These are phyloP conservation scores for Lepiota venenata DNA, from an alignment of 768 basidiomycete species.

Conservation along the genomic window DNA sequence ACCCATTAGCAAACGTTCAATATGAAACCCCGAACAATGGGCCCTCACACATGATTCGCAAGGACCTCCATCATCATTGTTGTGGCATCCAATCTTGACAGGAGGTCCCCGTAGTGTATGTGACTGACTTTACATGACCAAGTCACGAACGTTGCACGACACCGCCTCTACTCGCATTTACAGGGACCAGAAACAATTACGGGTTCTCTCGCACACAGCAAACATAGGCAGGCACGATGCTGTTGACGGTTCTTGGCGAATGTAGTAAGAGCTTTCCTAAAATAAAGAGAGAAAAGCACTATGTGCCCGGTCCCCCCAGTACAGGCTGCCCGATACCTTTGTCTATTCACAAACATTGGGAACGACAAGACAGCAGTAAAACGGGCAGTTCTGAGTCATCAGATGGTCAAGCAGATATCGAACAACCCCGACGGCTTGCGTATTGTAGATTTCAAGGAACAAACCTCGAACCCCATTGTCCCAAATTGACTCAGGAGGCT, in stretches of 20 bases:
- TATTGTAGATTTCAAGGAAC: not conserved
- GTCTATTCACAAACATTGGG: no score
- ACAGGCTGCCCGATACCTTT: no score
- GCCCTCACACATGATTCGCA: slow-evolving; percentile 2
- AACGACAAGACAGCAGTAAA: not conserved
- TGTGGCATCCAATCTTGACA: slow-evolving; percentile 6
- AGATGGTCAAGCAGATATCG: not conserved
- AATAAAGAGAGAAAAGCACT: no score
- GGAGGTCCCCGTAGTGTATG: not conserved
- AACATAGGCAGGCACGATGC: no score
- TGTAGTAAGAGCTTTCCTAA: no score
- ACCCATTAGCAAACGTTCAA: no score
- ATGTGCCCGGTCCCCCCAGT: no score
- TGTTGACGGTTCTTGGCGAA: no score
- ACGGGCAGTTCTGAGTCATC: not conserved
- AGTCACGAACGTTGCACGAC: not conserved
- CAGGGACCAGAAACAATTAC: no score
- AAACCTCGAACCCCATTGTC: not conserved
- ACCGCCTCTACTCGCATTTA: not conserved
- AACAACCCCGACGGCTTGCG: not conserved
- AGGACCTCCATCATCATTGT: slow-evolving; percentile 2
- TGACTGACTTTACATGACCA: no score
- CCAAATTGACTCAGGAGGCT: slow-evolving; percentile 5
- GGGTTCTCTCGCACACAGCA: no score
- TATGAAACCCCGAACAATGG: no score